Evolutionary conservation across 192 early-diverging fungal genomes (phyloP).

Genomic region (Paraglomus brasilianum): DNA sequence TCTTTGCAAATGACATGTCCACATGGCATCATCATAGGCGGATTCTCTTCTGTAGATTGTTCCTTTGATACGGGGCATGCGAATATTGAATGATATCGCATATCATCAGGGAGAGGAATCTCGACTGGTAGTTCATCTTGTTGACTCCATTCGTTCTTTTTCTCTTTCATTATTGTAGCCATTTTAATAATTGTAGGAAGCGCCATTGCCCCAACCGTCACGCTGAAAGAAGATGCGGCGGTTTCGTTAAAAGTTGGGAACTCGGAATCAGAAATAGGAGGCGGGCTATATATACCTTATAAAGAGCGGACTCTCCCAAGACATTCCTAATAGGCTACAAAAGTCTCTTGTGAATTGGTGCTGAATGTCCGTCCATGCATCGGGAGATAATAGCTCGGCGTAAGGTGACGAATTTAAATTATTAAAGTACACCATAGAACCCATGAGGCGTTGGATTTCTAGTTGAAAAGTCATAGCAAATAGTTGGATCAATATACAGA

Average conservation of each 20-base stretch:
- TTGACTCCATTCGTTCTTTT: constrained; percentile 87
- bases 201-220: constrained; percentile 80
- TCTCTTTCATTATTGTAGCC: constrained; percentile 82
- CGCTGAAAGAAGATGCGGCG: constrained; percentile 47
- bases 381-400: constrained; percentile 42
- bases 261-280: too few relatives aligned
- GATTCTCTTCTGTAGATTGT: constrained; percentile 87
- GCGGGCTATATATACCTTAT: constrained; percentile 50
- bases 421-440: constrained; percentile 37
- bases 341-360: constrained; percentile 76
- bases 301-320: constrained; percentile 71
- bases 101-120: constrained; percentile 80
- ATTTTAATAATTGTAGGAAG: constrained; percentile 93
- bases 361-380: constrained; percentile 55
- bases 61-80: constrained; percentile 97
- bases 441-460: constrained; percentile 53
- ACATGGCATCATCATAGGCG: constrained; percentile 97
- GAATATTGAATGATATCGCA: constrained; percentile 94
- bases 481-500: not conserved
- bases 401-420: constrained; percentile 44
- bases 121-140: constrained; percentile 91
- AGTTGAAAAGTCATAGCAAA: constrained; percentile 7
- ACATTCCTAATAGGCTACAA: constrained; percentile 70
- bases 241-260: too few relatives aligned
- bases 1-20: constrained; percentile 96